A percentile compares a stretch with the other conserved stretches of the same genome.
Conservation (phyloP, 2,329 filamentous ascomycete genomes). For the Calonectria pteridis region DNA sequence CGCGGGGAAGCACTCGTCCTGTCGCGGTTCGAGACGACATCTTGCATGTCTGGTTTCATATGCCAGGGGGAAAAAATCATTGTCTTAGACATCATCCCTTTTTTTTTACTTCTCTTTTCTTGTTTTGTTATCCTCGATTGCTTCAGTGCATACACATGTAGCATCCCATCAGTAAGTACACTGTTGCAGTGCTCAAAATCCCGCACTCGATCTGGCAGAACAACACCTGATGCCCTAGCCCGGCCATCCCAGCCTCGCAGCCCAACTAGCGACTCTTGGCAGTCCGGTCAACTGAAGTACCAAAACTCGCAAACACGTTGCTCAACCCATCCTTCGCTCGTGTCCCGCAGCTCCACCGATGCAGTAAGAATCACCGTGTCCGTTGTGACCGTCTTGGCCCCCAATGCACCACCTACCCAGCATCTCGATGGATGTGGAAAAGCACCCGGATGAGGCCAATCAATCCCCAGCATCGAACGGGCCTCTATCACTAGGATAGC, state of each 20-base stretch:
- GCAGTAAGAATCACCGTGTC: neutral
- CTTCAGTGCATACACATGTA: neutral
- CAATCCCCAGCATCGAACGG: neutral
- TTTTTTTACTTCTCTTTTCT: neutral
- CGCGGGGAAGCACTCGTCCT: neutral
- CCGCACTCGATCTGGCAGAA: neutral
- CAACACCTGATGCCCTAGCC: neutral
- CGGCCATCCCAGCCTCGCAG: neutral
- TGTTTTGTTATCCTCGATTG: neutral
- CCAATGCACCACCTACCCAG: neutral
- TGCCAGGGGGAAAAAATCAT: neutral
- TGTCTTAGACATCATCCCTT: neutral
- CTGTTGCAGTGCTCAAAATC: neutral
- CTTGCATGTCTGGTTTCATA: constrained; percentile 3
- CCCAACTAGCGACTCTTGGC: neutral
- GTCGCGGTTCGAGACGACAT: neutral
- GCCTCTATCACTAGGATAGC: neutral
- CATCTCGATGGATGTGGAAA: neutral
- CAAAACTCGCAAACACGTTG: neutral
- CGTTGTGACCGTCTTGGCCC: neutral
- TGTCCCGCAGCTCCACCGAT: neutral
- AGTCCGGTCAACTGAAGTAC: neutral
- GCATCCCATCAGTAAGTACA: neutral
- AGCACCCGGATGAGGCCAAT: neutral
- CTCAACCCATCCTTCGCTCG: neutral